Evolutionary conservation across 1,284 basidiomycete species (phyloP).

Genomic region (Malassezia furfur): DNA sequence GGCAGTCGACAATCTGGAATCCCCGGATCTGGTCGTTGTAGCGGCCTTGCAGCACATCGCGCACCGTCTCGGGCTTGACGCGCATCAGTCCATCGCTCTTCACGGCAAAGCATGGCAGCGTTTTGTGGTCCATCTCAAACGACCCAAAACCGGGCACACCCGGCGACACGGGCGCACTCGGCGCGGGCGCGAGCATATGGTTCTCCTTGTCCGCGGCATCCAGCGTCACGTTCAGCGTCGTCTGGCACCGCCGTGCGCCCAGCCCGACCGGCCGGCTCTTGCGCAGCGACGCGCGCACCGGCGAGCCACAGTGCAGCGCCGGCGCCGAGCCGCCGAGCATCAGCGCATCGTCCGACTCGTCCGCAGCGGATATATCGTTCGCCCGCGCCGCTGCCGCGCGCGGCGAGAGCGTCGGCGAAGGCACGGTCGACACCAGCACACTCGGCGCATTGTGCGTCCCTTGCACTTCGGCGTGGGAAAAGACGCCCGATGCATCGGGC

Average conservation of each 20-base stretch:
- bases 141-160: slow-evolving; percentile 38
- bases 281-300: slow-evolving; percentile 9
- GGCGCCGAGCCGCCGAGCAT: neutral
- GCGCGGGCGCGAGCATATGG: neutral
- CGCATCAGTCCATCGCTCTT: slow-evolving; percentile 91
- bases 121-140: slow-evolving; percentile 61
- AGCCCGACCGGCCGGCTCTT: neutral
- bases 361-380: neutral
- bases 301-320: slow-evolving; percentile 9
- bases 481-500: neutral
- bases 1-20: slow-evolving; percentile 72
- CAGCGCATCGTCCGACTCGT: neutral
- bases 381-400: too few species aligned
- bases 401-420: too few species aligned
- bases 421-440: too few species aligned
- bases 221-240: neutral
- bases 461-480: neutral
- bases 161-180: neutral
- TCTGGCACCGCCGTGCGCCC: slow-evolving; percentile 1
- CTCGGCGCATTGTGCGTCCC: too few species aligned
- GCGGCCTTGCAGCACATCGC: slow-evolving; percentile 33
- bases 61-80: slow-evolving; percentile 62
- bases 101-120: slow-evolving; percentile 84
- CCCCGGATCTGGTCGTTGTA: slow-evolving; percentile 32
- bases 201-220: slow-evolving; percentile 7